Base-by-base conservation (phyloP, 2,329 filamentous ascomycete genomes). In the Elsinoe australis region DNA sequence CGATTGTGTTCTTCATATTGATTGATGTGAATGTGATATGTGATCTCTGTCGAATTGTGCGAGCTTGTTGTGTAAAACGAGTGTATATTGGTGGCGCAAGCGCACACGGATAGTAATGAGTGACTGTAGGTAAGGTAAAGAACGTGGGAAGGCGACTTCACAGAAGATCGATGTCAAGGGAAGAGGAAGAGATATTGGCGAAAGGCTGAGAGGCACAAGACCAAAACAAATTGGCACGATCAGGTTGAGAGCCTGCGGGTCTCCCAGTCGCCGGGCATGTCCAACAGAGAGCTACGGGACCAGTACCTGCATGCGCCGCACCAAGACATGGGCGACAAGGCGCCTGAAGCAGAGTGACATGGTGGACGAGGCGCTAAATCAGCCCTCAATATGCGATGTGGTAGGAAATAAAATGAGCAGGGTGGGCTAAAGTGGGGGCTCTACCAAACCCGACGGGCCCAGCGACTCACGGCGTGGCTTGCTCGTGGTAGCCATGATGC, bases 111-210 rank as follows among this genome's bases (percentile, higher is more conserved):
- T 50, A 45, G 33, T 50, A 51, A 51, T 49, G 49, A 53, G 36
- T 49, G 49, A 51, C 51, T 53, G 49, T 22, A 22, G 49, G 38
- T 51, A 41, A 50, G 34, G 51, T 49, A 47, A 26, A 35, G 49
- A 42, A 44, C 45, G 51, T 50, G 44, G 49, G 47, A 34, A 26
- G 28, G 14, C 39, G 39, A 44, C 39, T 44, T 44, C 18, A 21
- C 39, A 44, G 39, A 44, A 44, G 39, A 31, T 31, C 39, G 39
- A 44, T 28, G 39, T n/a, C 35, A 14, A 32, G 39, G 21, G 15
- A 18, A 32, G 17, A 24, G 32, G 18, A 18, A 28, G 39, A 44
- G 39, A 32, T 44, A 17, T 10, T 6, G 39, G 17, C 18, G 39
- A 17, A 21, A 26, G 32, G 39, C 28, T 17, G 39, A 17, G 28